These are phyloP conservation scores for Fusarium concolor DNA, from an alignment of 2,329 filamentous ascomycete species.

Conservation along the genomic window DNA sequence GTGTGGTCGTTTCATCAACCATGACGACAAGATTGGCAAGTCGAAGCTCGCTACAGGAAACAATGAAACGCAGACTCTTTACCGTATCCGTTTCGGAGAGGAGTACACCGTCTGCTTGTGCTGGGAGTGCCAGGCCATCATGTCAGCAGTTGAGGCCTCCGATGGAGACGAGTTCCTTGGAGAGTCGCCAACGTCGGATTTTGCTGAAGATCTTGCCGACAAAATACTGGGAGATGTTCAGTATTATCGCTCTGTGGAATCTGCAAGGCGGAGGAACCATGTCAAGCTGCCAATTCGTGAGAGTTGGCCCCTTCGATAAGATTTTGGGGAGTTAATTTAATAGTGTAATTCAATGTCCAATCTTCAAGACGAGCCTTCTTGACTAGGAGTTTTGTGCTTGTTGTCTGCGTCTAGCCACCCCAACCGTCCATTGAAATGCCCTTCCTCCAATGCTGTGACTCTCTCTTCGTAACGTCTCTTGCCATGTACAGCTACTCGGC, in stretches of 20 bases:
- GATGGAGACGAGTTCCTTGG: slow-evolving; percentile 5
- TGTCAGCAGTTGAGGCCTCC: slow-evolving; percentile 28
- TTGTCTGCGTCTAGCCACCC: neutral
- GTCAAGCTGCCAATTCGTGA: slow-evolving; percentile 14
- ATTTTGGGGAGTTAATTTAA: neutral
- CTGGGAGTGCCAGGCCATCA: slow-evolving; percentile 39
- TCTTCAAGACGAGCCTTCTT: neutral
- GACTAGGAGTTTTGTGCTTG: neutral
- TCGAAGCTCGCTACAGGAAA: slow-evolving; percentile 15
- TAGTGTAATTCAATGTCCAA: neutral
- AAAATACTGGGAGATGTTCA: slow-evolving; percentile 15
- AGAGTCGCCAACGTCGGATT: neutral
- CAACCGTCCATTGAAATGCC: slow-evolving; percentile 26
- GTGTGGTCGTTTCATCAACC: slow-evolving; percentile 46
- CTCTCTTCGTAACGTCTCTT: slow-evolving; percentile 31
- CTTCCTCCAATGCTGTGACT: slow-evolving; percentile 24
- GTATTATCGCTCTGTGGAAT: slow-evolving; percentile 31
- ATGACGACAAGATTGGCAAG: slow-evolving; percentile 39
- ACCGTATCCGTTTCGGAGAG: slow-evolving; percentile 31
- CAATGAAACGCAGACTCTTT: slow-evolving; percentile 31
- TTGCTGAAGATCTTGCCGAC: slow-evolving; percentile 1
- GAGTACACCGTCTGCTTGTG: slow-evolving; percentile 35
- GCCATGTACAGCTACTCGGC: slow-evolving; percentile 32
- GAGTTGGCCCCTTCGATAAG: neutral
- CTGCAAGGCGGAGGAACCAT: slow-evolving; percentile 30